Percentiles rank a stretch among this genome's conserved stretches.
Evolutionary conservation across 352 stramenopile species (phyloP).

Genomic region (Phytophthora pistaciae): DNA sequence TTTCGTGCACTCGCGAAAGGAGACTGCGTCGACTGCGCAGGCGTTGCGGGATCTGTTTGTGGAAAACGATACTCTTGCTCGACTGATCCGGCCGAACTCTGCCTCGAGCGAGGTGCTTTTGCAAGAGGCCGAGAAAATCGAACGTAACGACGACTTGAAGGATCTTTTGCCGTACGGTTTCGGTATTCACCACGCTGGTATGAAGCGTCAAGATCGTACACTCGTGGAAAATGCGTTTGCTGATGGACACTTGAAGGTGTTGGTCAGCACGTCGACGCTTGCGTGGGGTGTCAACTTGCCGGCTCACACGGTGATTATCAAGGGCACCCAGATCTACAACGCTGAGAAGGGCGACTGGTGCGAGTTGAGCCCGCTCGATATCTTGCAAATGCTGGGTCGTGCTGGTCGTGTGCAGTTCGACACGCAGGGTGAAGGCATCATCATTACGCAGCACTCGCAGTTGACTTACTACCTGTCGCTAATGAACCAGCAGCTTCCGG

Average conservation of each 20-base stretch:
- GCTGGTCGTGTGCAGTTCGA: slow-evolving; percentile 99
- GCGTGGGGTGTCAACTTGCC: slow-evolving; percentile 99
- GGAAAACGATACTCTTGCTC: slow-evolving; percentile 95
- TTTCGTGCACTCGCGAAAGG: slow-evolving; percentile 99
- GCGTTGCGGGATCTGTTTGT: slow-evolving; percentile 96
- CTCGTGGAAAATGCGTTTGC: slow-evolving; percentile 99
- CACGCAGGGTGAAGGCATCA: slow-evolving; percentile 98
- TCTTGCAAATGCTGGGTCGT: slow-evolving; percentile 99
- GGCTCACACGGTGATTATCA: slow-evolving; percentile 99
- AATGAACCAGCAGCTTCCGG: slow-evolving; percentile 99
- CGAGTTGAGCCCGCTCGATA: slow-evolving; percentile 98
- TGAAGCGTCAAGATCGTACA: slow-evolving; percentile 97
- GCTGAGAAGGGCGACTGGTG: slow-evolving; percentile 98
- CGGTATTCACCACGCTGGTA: slow-evolving; percentile 99
- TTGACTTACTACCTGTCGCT: slow-evolving; percentile 99
- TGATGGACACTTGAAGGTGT: slow-evolving; percentile 96
- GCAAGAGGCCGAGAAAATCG: slow-evolving; percentile 92
- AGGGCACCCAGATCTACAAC: slow-evolving; percentile 99
- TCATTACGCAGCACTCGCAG: slow-evolving; percentile 99
- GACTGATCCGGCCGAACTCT: slow-evolving; percentile 91
- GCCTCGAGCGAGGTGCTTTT: slow-evolving; percentile 93
- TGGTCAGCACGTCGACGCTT: slow-evolving; percentile 98
- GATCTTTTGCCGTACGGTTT: slow-evolving; percentile 99
- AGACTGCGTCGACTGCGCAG: slow-evolving; percentile 97
- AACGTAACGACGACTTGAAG: slow-evolving; percentile 98